Evolutionary conservation across 495 filamentous ascomycete genomes (phyloP).

Genomic region (Xylaria intraflava): DNA sequence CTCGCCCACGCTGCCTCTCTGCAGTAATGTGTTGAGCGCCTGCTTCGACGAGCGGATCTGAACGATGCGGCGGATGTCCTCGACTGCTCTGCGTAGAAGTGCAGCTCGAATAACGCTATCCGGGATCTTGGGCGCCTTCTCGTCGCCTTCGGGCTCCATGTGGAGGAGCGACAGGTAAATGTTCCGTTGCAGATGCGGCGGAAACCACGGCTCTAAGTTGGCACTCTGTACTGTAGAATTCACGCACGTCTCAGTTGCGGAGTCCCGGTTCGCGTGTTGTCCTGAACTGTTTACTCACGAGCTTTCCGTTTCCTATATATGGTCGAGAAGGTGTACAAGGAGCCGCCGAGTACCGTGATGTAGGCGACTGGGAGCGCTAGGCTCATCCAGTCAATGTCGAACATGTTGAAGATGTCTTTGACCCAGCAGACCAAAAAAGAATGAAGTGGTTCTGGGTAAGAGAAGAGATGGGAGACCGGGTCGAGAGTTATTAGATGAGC

Average conservation of each 20-base stretch:
- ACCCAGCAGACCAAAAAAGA: not conserved
- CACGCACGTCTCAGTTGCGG: constrained; percentile 6
- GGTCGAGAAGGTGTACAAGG: constrained; percentile 82
- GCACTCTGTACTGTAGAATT: constrained; percentile 57
- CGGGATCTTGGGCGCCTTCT: constrained; percentile 68
- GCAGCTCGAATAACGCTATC: constrained; percentile 84
- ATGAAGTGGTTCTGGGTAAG: constrained; percentile 7
- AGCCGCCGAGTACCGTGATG: constrained; percentile 76
- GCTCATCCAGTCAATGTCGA: constrained; percentile 68
- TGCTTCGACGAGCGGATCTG: constrained; percentile 78
- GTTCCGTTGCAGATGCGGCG: constrained; percentile 79
- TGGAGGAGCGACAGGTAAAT: constrained; percentile 91
- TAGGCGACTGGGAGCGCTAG: constrained; percentile 81
- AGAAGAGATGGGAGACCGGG: not conserved
- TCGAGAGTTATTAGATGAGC: constrained; percentile 5
- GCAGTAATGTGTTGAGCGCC: constrained; percentile 71
- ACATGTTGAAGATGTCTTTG: constrained; percentile 32
- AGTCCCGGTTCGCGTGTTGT: not conserved
- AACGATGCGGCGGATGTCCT: constrained; percentile 87
- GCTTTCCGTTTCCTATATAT: constrained; percentile 92
- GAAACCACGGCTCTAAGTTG: constrained; percentile 88
- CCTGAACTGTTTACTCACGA: constrained; percentile 43
- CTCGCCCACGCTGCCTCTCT: constrained; percentile 89
- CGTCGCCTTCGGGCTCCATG: constrained; percentile 62
- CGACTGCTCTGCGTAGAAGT: constrained; percentile 79